Evolutionary conservation across 2,329 filamentous ascomycete genomes (phyloP).

Genomic region (Exophiala lecanii-corni): DNA sequence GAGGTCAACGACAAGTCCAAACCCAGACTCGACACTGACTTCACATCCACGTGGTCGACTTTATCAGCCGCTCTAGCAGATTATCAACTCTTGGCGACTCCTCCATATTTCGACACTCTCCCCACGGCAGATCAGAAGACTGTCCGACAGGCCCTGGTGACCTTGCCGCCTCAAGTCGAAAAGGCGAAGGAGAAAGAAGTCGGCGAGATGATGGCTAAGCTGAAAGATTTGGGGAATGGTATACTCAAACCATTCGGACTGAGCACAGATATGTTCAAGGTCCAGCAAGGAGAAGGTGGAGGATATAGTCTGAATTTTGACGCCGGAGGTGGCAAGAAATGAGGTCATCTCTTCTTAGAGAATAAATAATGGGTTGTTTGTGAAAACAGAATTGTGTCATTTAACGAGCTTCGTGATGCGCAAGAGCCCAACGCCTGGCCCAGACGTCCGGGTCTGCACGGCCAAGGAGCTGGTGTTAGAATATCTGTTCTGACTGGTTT

Average conservation of each 20-base stretch:
- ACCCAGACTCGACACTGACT: not conserved
- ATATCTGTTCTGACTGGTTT: too few species aligned
- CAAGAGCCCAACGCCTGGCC: too few species aligned
- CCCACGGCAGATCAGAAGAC: constrained; percentile 61
- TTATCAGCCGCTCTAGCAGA: constrained; percentile 75
- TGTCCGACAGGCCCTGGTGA: constrained; percentile 61
- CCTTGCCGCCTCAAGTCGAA: constrained; percentile 65
- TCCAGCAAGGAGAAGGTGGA: constrained; percentile 82
- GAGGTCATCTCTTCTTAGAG: too few species aligned
- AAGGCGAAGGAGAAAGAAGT: constrained; percentile 81
- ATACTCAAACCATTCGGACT: constrained; percentile 89
- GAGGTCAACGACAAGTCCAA: not conserved
- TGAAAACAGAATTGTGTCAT: too few species aligned
- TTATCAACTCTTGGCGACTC: constrained; percentile 56
- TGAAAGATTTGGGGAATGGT: constrained; percentile 88
- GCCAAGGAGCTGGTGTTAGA: too few species aligned
- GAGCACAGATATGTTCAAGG: constrained; percentile 90
- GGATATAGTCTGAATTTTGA: constrained; percentile 91
- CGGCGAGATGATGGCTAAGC: constrained; percentile 94
- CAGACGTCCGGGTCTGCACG: too few species aligned
- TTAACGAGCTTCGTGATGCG: too few species aligned
- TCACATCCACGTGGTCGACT: constrained; percentile 62
- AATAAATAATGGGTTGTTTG: too few species aligned
- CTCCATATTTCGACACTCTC: constrained; percentile 47
- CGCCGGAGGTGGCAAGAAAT: constrained; percentile 8